A percentile compares a stretch with the other conserved stretches of the same genome.
These are phyloP conservation scores for Teunomyces kruisii DNA, from an alignment of 805 yeast species.

Conservation along the genomic window DNA sequence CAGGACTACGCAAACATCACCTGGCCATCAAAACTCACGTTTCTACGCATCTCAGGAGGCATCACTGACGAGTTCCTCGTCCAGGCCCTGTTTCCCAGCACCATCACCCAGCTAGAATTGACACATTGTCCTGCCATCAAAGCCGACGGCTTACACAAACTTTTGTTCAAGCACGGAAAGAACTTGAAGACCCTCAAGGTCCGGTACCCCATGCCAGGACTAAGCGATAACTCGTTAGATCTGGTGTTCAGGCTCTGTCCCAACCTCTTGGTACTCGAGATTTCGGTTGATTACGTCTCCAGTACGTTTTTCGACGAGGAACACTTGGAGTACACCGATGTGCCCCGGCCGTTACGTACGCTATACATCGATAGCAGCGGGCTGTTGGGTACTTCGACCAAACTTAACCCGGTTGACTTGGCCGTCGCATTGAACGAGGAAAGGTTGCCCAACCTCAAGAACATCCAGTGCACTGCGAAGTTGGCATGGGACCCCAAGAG, in stretches of 20 bases:
- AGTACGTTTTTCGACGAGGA: constrained; percentile 38
- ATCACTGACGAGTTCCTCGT: constrained; percentile 76
- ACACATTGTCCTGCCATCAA: constrained; percentile 84
- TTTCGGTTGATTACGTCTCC: constrained; percentile 79
- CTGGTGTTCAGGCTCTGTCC: constrained; percentile 76
- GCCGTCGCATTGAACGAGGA: constrained; percentile 81
- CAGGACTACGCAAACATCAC: constrained; percentile 48
- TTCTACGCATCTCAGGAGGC: constrained; percentile 84
- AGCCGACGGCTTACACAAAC: constrained; percentile 60
- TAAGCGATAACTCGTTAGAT: constrained; percentile 70
- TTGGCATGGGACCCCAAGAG: constrained; percentile 78
- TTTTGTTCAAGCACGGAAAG: constrained; percentile 65
- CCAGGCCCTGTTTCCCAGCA: constrained; percentile 67
- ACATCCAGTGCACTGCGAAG: constrained; percentile 66
- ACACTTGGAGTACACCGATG: constrained; percentile 21
- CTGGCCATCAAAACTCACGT: constrained; percentile 82
- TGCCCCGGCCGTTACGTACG: constrained; percentile 52
- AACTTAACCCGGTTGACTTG: constrained; percentile 84
- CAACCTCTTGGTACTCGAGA: constrained; percentile 56
- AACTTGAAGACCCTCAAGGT: constrained; percentile 63
- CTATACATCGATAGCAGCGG: constrained; percentile 83
- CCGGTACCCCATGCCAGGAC: constrained; percentile 85
- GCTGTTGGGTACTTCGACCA: constrained; percentile 76
- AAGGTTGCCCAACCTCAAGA: constrained; percentile 65
- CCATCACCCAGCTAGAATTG: constrained; percentile 70